Conservation (phyloP, 2,329 filamentous ascomycete genomes). For the Blumeria graminis region DNA sequence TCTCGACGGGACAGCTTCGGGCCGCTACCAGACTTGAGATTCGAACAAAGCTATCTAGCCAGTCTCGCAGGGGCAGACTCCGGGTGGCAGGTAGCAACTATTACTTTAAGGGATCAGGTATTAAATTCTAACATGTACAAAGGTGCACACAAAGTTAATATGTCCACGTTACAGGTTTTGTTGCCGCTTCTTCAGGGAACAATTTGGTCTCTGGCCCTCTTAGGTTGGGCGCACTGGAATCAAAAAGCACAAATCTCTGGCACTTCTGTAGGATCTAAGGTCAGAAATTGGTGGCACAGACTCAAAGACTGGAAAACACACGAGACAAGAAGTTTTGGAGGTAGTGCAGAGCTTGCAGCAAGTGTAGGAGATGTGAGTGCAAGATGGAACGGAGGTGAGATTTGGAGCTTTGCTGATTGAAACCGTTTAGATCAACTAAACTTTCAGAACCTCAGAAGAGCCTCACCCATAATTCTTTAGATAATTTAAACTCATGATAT, state of each 20-base stretch:
- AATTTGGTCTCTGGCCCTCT: constrained; percentile 64
- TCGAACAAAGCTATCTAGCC: constrained; percentile 93
- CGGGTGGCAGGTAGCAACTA: constrained; percentile 57
- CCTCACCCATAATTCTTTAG: too few species aligned
- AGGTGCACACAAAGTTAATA: not conserved
- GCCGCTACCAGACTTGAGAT: constrained; percentile 67
- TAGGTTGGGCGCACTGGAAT: constrained; percentile 84
- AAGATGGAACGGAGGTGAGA: constrained; percentile 6
- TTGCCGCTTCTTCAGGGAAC: constrained; percentile 74
- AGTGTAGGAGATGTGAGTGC: constrained; percentile 20
- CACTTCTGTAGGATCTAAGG: constrained; percentile 46
- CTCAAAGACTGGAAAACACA: constrained; percentile 78
- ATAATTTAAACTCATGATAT: too few species aligned
- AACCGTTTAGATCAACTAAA: too few species aligned
- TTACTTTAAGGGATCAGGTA: constrained; percentile 79
- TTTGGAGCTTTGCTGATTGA: constrained; percentile 11
- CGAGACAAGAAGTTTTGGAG: constrained; percentile 6
- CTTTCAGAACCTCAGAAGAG: too few species aligned
- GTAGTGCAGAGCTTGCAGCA: constrained; percentile 15
- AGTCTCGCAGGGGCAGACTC: constrained; percentile 61
- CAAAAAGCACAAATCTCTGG: constrained; percentile 53
- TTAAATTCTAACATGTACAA: not conserved
- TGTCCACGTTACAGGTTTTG: constrained; percentile 32
- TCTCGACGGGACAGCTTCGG: constrained; percentile 17
- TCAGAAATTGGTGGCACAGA: constrained; percentile 83